Evolutionary conservation across 495 filamentous ascomycete species (phyloP).

Genomic region (Beverwykella pulmonaria): DNA sequence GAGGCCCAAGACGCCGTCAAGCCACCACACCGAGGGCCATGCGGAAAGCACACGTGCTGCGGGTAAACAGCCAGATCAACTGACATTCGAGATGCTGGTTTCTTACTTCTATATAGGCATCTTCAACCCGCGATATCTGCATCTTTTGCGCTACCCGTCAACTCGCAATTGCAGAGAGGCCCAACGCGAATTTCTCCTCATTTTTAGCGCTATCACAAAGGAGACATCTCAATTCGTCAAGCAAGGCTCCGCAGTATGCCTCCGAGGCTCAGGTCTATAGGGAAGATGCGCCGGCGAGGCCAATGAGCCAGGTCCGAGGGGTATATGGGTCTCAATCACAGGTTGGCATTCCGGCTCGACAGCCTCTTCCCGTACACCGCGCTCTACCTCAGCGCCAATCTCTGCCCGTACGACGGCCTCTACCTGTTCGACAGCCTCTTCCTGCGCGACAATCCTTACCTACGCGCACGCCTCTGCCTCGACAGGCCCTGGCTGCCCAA

Average conservation of each 20-base stretch:
- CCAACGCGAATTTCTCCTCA: not conserved
- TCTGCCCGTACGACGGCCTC: not conserved
- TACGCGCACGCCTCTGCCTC: not conserved
- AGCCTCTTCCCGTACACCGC: not conserved
- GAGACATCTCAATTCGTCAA: slow-evolving; percentile 39
- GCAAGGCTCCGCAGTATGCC: slow-evolving; percentile 30
- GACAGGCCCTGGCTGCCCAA: not conserved
- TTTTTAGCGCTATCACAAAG: slow-evolving; percentile 12
- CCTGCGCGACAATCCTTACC: not conserved
- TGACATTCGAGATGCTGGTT: not conserved
- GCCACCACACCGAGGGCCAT: slow-evolving; percentile 5
- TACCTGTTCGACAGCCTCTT: not conserved
- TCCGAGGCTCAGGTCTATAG: slow-evolving; percentile 23
- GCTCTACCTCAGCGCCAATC: not conserved
- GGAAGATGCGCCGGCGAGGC: slow-evolving; percentile 24
- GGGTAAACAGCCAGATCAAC: slow-evolving; percentile 17
- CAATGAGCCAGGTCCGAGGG: not conserved
- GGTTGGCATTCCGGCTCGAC: not conserved
- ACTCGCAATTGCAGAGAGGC: slow-evolving; percentile 5
- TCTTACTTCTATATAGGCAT: slow-evolving; percentile 29
- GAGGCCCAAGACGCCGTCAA: not conserved
- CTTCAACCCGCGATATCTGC: slow-evolving; percentile 43
- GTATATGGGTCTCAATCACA: not conserved
- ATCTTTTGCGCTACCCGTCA: slow-evolving; percentile 42
- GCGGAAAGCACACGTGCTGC: slow-evolving; percentile 24